Evolutionary conservation across 2,329 filamentous ascomycete genomes (phyloP), one percentile per base, ranked within the genome.

Genomic region (Stenocarpella maydis): DNA sequence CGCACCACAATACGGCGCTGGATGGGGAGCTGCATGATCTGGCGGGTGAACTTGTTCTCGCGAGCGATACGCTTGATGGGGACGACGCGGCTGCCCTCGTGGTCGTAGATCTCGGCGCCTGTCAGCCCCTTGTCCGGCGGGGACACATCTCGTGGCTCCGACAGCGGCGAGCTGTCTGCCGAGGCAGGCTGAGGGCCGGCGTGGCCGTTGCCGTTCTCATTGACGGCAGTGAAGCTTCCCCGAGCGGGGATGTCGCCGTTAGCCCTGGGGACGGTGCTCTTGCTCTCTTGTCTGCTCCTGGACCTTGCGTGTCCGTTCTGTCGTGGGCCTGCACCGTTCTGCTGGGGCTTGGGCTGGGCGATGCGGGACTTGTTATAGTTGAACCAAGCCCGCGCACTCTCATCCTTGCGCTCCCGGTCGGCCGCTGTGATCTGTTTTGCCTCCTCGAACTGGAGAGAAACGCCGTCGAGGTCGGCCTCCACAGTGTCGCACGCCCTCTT

Each of bases 1-100:
- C 83, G 83, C 31, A 85, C 80, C 69, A 79, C 80, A 65, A 85
- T 79, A 0, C 74, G 74, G 14, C 83, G 78, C 72, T 76, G 77
- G 50, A 85, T 73, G 2, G 82, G 80, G 2, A 81, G 67, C 15
- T 78, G 72, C 21, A 80, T 76, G 14, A 84, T 78, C 9, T 73
- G 68, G 15, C 79, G 74, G 4, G 83, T 77, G 76, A 79, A 82
- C n/a, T 78, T 78, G 63, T 84, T 84, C 73, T 78, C 78, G 0
- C 76, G 75, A 24, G 78, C 76, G 24, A 82, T 78, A 0, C 76
- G 77, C 49, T 77, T 75, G 39, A 85, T 72, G 6, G 76, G 73
- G 2, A 81, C 83, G 21, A 85, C 75, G 7, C 80, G 68, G 2
- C 75, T 75, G n/a, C 81, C 82, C 4, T 80, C 77, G 0, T 77